phyloP scores from a whole-genome alignment of 352 stramenopile genomes.

The Peronosclerospora sorghi region DNA sequence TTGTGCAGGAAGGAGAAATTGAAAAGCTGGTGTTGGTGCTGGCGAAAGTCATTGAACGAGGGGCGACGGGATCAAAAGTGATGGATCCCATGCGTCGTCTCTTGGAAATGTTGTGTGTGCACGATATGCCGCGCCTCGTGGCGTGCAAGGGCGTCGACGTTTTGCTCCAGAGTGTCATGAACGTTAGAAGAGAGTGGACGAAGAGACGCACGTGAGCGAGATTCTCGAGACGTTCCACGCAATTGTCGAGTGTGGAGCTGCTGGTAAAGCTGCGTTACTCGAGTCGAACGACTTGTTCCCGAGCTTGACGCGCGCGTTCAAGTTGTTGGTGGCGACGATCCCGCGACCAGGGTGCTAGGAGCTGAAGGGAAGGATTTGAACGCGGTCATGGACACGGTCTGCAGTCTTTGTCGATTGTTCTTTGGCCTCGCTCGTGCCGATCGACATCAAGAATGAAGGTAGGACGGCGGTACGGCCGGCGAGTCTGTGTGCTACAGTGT shows the following conservation, averaged over 20 bases:
- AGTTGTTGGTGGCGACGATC: too few species aligned
- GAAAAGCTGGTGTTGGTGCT: slow-evolving; percentile 42
- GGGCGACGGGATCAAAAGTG: slow-evolving; percentile 17
- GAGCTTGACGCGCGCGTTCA: too few species aligned
- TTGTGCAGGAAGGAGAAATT: slow-evolving; percentile 46
- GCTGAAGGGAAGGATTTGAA: too few species aligned
- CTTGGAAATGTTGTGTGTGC: slow-evolving; percentile 43
- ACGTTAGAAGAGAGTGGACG: slow-evolving; percentile 4
- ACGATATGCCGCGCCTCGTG: slow-evolving; percentile 57
- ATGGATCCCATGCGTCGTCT: slow-evolving; percentile 28
- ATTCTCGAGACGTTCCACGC: slow-evolving; percentile 55
- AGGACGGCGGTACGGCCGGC: too few species aligned
- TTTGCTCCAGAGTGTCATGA: slow-evolving; percentile 33
- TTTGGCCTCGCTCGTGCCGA: too few species aligned
- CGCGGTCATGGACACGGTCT: too few species aligned
- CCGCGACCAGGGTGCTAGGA: too few species aligned
- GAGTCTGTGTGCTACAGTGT: too few species aligned
- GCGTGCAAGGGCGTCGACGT: slow-evolving; percentile 48
- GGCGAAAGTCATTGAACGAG: slow-evolving; percentile 11
- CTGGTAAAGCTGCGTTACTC: slow-evolving; percentile 32
- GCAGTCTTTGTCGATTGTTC: too few species aligned
- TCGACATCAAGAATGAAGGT: too few species aligned
- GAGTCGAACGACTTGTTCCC: too few species aligned
- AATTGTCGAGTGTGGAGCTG: slow-evolving; percentile 33
- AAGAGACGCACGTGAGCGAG: slow-evolving; percentile 25